These are phyloP conservation scores for Seiridium cupressi DNA, from an alignment of 2,329 filamentous ascomycete genomes.

Conservation along the genomic window DNA sequence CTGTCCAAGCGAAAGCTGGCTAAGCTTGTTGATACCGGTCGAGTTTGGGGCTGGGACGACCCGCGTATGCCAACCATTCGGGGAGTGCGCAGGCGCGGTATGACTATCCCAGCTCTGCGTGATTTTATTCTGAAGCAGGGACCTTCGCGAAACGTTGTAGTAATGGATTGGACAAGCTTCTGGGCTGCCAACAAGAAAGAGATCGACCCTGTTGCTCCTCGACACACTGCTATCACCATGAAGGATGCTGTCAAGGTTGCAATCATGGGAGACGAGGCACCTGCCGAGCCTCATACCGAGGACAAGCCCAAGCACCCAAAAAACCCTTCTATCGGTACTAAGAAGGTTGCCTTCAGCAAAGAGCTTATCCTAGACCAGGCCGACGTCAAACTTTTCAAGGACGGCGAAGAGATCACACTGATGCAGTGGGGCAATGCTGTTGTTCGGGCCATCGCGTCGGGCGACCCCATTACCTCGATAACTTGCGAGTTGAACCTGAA, in stretches of 20 bases:
- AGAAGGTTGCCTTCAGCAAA: slow-evolving; percentile 78
- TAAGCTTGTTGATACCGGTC: slow-evolving; percentile 74
- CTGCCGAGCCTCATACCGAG: slow-evolving; percentile 60
- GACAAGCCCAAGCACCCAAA: slow-evolving; percentile 87
- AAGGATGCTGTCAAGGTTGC: slow-evolving; percentile 70
- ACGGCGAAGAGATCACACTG: slow-evolving; percentile 87
- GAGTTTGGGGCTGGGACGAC: slow-evolving; percentile 83
- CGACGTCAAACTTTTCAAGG: slow-evolving; percentile 77
- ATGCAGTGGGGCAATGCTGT: slow-evolving; percentile 97
- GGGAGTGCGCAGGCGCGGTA: slow-evolving; percentile 73
- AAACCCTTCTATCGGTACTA: slow-evolving; percentile 79
- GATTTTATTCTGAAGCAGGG: slow-evolving; percentile 86
- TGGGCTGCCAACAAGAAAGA: slow-evolving; percentile 78
- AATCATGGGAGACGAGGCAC: slow-evolving; percentile 67
- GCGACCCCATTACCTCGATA: slow-evolving; percentile 63
- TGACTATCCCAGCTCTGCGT: slow-evolving; percentile 75
- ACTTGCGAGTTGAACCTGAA: slow-evolving; percentile 86
- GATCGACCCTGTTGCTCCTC: slow-evolving; percentile 73
- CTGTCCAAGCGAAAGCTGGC: slow-evolving; percentile 85
- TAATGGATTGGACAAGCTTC: slow-evolving; percentile 78
- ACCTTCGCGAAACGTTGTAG: slow-evolving; percentile 78
- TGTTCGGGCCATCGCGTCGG: slow-evolving; percentile 63
- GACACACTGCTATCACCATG: slow-evolving; percentile 70
- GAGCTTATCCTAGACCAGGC: slow-evolving; percentile 81
- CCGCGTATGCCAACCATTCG: slow-evolving; percentile 83